These are phyloP conservation scores for Atkinsonella texensis DNA, from an alignment of 2,329 filamentous ascomycete species.

Conservation along the genomic window DNA sequence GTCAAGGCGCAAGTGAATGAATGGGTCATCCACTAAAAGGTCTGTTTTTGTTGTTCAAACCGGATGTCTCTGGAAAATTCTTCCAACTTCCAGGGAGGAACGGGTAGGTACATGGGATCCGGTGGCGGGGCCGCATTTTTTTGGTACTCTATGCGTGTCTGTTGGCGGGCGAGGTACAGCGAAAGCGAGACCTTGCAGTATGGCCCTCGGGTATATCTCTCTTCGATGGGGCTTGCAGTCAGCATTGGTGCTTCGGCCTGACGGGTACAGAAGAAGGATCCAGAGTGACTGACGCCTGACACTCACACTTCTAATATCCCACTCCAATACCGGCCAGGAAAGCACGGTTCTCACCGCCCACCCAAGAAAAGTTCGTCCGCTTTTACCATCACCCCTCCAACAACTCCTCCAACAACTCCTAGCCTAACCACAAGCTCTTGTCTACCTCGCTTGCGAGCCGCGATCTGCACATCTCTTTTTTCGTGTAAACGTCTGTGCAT, in stretches of 20 bases:
- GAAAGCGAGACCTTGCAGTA: background rate
- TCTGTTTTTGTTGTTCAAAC: background rate
- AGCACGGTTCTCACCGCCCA: slow-evolving; percentile 3
- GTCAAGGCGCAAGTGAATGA: too few species aligned
- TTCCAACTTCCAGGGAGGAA: slow-evolving; percentile 7
- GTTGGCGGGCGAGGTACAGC: background rate
- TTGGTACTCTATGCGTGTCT: background rate
- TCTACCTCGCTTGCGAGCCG: background rate
- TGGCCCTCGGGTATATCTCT: background rate
- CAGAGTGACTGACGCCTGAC: background rate
- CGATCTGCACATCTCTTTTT: background rate
- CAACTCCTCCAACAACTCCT: background rate
- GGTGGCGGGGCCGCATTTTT: background rate
- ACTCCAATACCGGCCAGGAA: background rate
- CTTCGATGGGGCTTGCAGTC: too few species aligned
- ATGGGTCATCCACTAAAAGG: background rate
- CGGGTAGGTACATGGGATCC: background rate
- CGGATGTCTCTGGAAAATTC: slow-evolving; percentile 11
- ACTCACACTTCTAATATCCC: background rate
- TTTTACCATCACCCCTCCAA: background rate
- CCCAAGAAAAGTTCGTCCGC: slow-evolving; percentile 1
- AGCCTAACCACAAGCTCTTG: background rate
- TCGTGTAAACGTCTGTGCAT: background rate
- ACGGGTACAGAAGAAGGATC: background rate
- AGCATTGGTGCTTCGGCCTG: background rate